Base-by-base conservation (phyloP, 352 stramenopile species). In the Elongisporangium prolatum region DNA sequence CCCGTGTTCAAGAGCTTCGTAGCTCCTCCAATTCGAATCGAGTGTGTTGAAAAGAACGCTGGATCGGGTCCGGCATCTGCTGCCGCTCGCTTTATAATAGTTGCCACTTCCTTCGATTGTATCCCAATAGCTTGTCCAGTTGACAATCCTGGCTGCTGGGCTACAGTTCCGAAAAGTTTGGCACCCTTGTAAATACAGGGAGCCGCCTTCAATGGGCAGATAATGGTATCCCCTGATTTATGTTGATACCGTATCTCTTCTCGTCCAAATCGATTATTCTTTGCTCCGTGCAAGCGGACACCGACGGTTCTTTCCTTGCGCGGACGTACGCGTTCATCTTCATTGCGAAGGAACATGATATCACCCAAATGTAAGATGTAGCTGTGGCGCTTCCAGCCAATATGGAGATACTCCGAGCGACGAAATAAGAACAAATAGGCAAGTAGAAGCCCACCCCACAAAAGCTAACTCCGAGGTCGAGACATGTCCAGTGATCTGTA, bases 221-320 rank as follows among this genome's bases (percentile, higher is more conserved):
- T 9, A 2, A 56, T 20, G 1, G 4, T 14, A 20, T 62, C 49
- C 1, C 50, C 50, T 8, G 56, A 62, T 49, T 54, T 37, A 1
- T 50, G 50, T 13, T 50, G 38, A 20, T 20, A 58, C 2, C 50
- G 50, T 16, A 50, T 25, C 17, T 57, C 50, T 21, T 54, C n/a
- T 21, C 57, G 40, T 0, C 57, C 57, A 25, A 28, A 63, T 21
- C 57, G 57, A 20, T 63, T 50, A 22, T 58, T 58, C 24, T 63
- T 63, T 4, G 57, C 50, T 2, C 57, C 51, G 3, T 13, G 14
- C 4, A 63, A 25, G 7, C 49, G 47, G 2, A 63, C 54, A 2
- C 50, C 50, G 21, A 34, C 7, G 4, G 7, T 3, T 7, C 24
- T 3, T 34, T 3, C 24, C 7, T 34, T 34, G 24, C 24, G 24